Evolutionary conservation across 805 yeast species (phyloP), one percentile per base, ranked within the genome.

Genomic region (Torulaspora maleeae): DNA sequence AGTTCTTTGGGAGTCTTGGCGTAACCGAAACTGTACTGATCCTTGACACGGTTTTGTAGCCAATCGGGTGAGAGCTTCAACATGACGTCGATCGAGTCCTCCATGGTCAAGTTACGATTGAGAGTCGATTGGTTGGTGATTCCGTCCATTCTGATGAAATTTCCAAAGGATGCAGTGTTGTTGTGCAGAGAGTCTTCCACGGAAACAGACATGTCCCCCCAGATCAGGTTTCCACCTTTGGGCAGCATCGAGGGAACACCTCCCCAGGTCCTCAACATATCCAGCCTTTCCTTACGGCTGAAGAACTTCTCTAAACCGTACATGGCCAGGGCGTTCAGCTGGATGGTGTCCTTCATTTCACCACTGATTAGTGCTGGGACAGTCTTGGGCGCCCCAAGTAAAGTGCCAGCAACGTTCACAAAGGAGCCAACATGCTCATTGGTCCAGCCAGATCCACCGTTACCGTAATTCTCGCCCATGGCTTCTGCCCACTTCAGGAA

Each of bases 401-500:
- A 67, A n/a, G 93, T 82, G 0, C 99, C 99, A 11, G 95, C 79
- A 47, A 93, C 84, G 61, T 93, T 93, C 32, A 93, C 80, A 60
- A 79, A 80, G 1, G 96, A 80, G 38, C 79, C 90, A 47, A 93
- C 73, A 60, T 93, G 75, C 34, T 83, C 83, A 56, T 93, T 84
- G 50, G 89, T 91, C 99, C 99, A 93, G 36, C 55, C 59, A 3
- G 74, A 63, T 1, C 98, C 98, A n/a, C 96, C 98, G 61, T 90
- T 87, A 27, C 99, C 99, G 57, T 78, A 87, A 45, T 68, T 66
- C 43, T 70, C 70, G 4, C 96, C 97, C 41, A 74, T 71, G 0
- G 97, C 96, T 64, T 93, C 99, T 5, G 78, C 98, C 99, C 99
- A 93, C 66, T 93, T 89, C 70, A 93, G 66, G 61, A 93, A 93